Conservation (phyloP, 306 rosid species). For the Chamaecrista fasciculata region DNA sequence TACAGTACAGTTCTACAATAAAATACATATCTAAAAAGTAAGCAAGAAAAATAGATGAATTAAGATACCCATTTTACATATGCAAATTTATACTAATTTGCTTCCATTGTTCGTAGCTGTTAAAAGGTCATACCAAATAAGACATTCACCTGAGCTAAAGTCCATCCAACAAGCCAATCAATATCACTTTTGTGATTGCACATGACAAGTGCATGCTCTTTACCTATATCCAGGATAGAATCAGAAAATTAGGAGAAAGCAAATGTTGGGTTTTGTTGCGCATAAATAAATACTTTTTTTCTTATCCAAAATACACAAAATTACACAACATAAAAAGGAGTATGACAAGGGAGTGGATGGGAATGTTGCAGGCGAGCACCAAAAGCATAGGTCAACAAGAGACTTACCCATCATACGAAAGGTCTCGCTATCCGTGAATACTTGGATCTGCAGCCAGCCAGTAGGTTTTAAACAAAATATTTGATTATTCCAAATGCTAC, state of each 20-base stretch:
- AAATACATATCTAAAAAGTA: background rate
- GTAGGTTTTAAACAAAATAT: background rate
- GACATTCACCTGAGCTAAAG: slow-evolving; percentile 15
- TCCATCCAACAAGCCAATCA: slow-evolving; percentile 25
- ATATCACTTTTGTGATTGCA: slow-evolving; percentile 15
- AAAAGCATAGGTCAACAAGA: background rate
- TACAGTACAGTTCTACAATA: background rate
- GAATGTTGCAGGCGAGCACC: background rate
- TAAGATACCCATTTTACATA: background rate
- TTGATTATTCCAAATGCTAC: background rate
- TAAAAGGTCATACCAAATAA: background rate
- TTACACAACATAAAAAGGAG: background rate
- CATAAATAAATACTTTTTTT: background rate
- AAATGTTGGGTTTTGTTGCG: background rate
- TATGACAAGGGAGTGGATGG: no score
- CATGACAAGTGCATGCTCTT: slow-evolving; percentile 19
- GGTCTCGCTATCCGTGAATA: background rate
- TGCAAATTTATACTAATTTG: background rate
- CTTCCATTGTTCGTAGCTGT: background rate
- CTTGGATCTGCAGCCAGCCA: slow-evolving; percentile 7
- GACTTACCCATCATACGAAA: slow-evolving; percentile 9
- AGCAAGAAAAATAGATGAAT: background rate
- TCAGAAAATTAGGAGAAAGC: background rate
- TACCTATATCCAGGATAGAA: background rate
- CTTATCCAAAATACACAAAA: background rate